phyloP scores from a whole-genome alignment of 768 basidiomycete genomes.

The Pleurotus ostreatus region DNA sequence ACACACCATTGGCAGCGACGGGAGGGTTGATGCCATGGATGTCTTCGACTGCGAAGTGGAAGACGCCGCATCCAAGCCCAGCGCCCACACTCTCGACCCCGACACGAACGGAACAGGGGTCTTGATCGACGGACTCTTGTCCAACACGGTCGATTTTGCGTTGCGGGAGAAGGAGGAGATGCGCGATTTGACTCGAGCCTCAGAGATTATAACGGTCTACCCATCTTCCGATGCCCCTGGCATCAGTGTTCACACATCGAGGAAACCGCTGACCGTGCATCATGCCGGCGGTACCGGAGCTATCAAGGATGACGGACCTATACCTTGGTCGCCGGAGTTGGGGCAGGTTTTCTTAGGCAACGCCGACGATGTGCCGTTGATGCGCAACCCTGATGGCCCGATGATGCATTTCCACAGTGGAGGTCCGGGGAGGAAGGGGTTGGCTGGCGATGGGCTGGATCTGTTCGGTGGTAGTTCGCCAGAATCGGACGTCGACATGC shows the following conservation, averaged over 20 bases:
- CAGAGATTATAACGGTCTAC: slow-evolving; percentile 62
- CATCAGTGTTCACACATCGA: slow-evolving; percentile 3
- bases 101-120: slow-evolving; percentile 11
- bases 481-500: slow-evolving; percentile 7
- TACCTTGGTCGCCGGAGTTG: slow-evolving; percentile 48
- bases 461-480: background rate
- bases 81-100: slow-evolving; percentile 2
- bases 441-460: background rate
- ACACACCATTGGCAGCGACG: slow-evolving; percentile 39
- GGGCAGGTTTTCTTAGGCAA: slow-evolving; percentile 84
- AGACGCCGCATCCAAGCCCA: background rate
- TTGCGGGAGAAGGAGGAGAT: slow-evolving; percentile 87
- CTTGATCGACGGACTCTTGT: slow-evolving; percentile 12
- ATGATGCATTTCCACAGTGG: slow-evolving; percentile 20
- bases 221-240: slow-evolving; percentile 1
- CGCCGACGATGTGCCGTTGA: slow-evolving; percentile 70
- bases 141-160: slow-evolving; percentile 77
- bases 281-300: background rate
- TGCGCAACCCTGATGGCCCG: slow-evolving; percentile 21
- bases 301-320: slow-evolving; percentile 1
- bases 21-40: slow-evolving; percentile 22
- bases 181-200: slow-evolving; percentile 79
- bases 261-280: background rate
- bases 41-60: slow-evolving; percentile 12
- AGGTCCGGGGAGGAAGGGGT: slow-evolving; percentile 8